Evolutionary conservation across 306 rosid genomes (phyloP), one percentile per base, ranked within the genome.

Genomic region (Prunus dulcis): DNA sequence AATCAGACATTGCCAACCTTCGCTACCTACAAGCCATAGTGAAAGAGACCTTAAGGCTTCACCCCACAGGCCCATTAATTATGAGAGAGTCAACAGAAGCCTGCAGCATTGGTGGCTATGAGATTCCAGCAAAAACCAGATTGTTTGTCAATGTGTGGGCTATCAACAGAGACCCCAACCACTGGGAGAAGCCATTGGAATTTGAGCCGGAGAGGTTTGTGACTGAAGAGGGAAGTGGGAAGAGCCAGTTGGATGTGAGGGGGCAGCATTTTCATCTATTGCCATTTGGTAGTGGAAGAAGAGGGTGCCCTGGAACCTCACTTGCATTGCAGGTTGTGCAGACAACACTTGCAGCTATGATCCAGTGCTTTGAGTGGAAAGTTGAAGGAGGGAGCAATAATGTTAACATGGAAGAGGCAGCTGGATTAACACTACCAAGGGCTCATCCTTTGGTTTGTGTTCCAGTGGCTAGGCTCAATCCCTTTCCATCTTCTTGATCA

Each of bases 231-330:
- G 88, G 53, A 64, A 70, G 61, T 63, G 84, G 56, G 19, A 83
- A 52, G 45, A 47, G 70, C 41, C 72, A 78, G 14, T 34, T 85
- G 1, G 90, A 89, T 65, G 68, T 86, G 18, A 89, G 86, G 75
- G 97, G 93, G 19, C 88, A 89, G 0, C 76, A 85, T 78, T 89
- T 76, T 41, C 77, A 89, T 7, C 47, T 88, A 3, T 32, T 91
- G 67, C 91, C 97, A 38, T 92, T 92, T 76, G 97, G 96, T 52
- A 88, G 91, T 67, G 97, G 97, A 49, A 90, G 97, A 88, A 90
- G 97, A 84, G 86, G 87, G 12, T 93, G 96, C 20, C 97, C 97
- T 50, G 96, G 93, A 72, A 85, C 88, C 6, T 76, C 97, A 19
- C 81, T 93, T n/a, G 97, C 93, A n/a, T 50, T 93, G 73, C 87